These are phyloP conservation scores for Blastobotrys elegans DNA, from an alignment of 1,139 yeast genomes.

Conservation along the genomic window DNA sequence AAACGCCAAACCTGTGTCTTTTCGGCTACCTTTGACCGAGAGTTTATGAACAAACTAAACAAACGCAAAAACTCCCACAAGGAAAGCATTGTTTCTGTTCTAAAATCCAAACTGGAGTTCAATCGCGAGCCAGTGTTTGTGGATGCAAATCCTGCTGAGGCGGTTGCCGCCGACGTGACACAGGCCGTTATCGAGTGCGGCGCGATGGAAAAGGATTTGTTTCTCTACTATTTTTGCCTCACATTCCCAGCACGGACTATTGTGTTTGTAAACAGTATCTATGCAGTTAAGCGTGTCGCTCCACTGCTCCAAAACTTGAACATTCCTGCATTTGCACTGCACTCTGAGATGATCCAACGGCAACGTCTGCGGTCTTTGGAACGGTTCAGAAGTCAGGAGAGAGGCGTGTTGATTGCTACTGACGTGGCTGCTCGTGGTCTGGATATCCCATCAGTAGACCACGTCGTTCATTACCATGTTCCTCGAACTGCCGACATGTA, in stretches of 20 bases:
- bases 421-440: conserved; percentile 99
- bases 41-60: conserved; percentile 69
- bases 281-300: conserved; percentile 80
- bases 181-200: conserved; percentile 93
- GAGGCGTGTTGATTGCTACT: conserved; percentile 78
- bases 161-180: conserved; percentile 67
- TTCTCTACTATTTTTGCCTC: conserved; percentile 78
- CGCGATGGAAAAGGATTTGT: conserved; percentile 82
- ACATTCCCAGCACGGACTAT: conserved; percentile 87
- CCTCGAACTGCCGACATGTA: conserved; percentile 95
- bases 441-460: conserved; percentile 87
- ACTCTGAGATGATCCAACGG: conserved; percentile 93
- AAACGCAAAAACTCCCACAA: conserved; percentile 30
- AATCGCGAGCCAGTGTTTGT: conserved; percentile 49
- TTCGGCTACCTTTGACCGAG: conserved; percentile 89
- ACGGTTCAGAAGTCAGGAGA: conserved; percentile 42
- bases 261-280: conserved; percentile 91
- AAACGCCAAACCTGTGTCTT: conserved; percentile 90
- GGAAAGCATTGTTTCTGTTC: conserved; percentile 31
- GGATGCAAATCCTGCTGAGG: conserved; percentile 84
- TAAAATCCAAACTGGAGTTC: conserved; percentile 36
- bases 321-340: conserved; percentile 74
- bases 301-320: conserved; percentile 68
- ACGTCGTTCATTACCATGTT: conserved; percentile 91
- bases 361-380: conserved; percentile 86